Evolutionary conservation across 2,329 filamentous ascomycete species (phyloP).

Genomic region (Botrytis hyacinthi): DNA sequence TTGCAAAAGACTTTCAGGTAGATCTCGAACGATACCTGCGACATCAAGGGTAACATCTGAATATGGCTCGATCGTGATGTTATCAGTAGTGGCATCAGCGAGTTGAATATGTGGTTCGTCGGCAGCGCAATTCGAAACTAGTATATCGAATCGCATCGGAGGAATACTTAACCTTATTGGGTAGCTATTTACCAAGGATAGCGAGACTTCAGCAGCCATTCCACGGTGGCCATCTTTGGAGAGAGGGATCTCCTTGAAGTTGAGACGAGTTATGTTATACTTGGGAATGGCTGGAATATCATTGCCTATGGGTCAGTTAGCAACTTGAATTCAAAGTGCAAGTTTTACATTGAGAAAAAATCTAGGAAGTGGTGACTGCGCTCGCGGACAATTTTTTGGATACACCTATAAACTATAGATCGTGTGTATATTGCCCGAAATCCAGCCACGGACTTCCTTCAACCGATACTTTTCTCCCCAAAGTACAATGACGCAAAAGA

Average conservation of each 20-base stretch:
- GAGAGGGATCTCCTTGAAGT: conserved; percentile 68
- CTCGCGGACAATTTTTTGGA: conserved; percentile 15
- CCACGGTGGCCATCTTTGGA: conserved; percentile 51
- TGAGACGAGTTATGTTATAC: conserved; percentile 78
- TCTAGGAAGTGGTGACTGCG: conserved; percentile 6
- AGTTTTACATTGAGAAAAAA: not conserved
- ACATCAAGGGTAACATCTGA: conserved; percentile 67
- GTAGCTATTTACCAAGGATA: conserved; percentile 72
- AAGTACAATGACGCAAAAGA: conserved; percentile 61
- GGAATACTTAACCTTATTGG: conserved; percentile 76
- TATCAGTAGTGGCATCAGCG: conserved; percentile 69
- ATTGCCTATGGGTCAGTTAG: conserved; percentile 47
- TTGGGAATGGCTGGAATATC: conserved; percentile 75
- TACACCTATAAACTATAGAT: conserved; percentile 28
- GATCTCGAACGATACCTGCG: conserved; percentile 66
- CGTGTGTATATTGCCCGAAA: conserved; percentile 21
- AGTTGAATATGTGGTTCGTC: conserved; percentile 73
- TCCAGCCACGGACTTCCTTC: conserved; percentile 20
- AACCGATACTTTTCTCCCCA: conserved; percentile 53
- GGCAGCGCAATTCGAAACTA: conserved; percentile 76
- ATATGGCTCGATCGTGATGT: conserved; percentile 65
- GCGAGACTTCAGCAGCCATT: conserved; percentile 76
- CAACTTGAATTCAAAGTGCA: conserved; percentile 14
- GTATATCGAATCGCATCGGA: conserved; percentile 76
- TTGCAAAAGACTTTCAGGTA: conserved; percentile 71